Percentiles rank a stretch among this genome's conserved stretches.
Evolutionary conservation across 2,329 filamentous ascomycete species (phyloP).

Genomic region (Nothopassalora personata): DNA sequence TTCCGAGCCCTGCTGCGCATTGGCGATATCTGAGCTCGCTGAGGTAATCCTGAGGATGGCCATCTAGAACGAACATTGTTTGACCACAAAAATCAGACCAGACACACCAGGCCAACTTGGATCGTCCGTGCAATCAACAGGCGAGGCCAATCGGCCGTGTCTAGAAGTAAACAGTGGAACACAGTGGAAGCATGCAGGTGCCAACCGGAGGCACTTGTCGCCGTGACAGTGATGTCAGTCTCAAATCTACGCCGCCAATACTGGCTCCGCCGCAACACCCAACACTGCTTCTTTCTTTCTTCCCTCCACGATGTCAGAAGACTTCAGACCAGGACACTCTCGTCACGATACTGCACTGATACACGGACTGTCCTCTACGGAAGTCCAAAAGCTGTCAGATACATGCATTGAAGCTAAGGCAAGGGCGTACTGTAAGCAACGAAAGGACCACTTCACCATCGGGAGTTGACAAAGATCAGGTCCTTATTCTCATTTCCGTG

Average conservation of each 20-base stretch:
- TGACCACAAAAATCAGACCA: too few species aligned
- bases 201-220: neutral
- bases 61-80: too few species aligned
- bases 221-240: neutral
- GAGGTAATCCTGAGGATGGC: too few species aligned
- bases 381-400: conserved; percentile 60
- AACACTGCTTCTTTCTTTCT: conserved; percentile 9
- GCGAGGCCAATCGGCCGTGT: too few species aligned
- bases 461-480: conserved; percentile 37
- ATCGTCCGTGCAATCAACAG: too few species aligned
- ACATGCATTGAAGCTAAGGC: conserved; percentile 67
- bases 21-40: too few species aligned
- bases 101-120: too few species aligned
- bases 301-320: conserved; percentile 30
- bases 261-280: neutral
- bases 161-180: too few species aligned
- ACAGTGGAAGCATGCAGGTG: neutral
- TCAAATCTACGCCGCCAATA: neutral
- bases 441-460: neutral
- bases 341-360: conserved; percentile 40
- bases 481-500: conserved; percentile 86
- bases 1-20: too few species aligned
- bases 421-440: conserved; percentile 67
- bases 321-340: conserved; percentile 32
- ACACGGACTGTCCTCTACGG: conserved; percentile 52